phyloP scores from a whole-genome alignment of 345 rosid species.

The Triadica sebifera region DNA sequence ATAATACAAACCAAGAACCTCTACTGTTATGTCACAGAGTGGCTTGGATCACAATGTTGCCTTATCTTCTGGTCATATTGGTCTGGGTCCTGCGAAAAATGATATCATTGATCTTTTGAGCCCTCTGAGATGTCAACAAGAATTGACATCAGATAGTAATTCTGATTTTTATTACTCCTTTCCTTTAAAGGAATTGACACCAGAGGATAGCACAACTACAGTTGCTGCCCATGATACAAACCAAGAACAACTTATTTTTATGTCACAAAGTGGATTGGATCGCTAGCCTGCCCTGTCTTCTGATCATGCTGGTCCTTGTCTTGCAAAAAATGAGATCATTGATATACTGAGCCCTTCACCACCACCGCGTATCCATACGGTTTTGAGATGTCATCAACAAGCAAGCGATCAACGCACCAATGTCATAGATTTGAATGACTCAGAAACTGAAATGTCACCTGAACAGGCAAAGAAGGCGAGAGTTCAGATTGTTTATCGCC shows the following conservation, averaged over 20 bases:
- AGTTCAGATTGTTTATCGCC: slow-evolving; percentile 56
- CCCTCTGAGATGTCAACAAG: slow-evolving; percentile 28
- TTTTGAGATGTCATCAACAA: slow-evolving; percentile 31
- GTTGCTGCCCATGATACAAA: slow-evolving; percentile 11
- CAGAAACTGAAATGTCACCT: slow-evolving; percentile 58
- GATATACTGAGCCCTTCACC: slow-evolving; percentile 81
- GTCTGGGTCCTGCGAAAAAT: slow-evolving; percentile 13
- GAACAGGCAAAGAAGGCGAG: slow-evolving; percentile 66
- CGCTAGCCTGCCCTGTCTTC: slow-evolving; percentile 11
- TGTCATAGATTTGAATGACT: slow-evolving; percentile 67
- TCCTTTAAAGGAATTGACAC: slow-evolving; percentile 22
- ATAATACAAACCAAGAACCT: slow-evolving; percentile 7
- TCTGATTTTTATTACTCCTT: slow-evolving; percentile 12
- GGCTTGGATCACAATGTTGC: slow-evolving; percentile 12
- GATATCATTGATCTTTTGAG: slow-evolving; percentile 72
- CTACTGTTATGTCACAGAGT: slow-evolving; percentile 22
- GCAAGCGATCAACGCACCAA: slow-evolving; percentile 24
- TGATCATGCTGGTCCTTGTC: slow-evolving; percentile 3
- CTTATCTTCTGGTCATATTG: slow-evolving; percentile 8
- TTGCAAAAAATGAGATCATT: slow-evolving; percentile 44
- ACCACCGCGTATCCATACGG: slow-evolving; percentile 10
- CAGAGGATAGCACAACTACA: slow-evolving; percentile 21
- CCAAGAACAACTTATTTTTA: slow-evolving; percentile 22
- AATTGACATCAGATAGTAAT: slow-evolving; percentile 18
- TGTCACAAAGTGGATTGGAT: slow-evolving; percentile 22